phyloP scores from a whole-genome alignment of 805 yeast genomes.

The Pichia manshurica region DNA sequence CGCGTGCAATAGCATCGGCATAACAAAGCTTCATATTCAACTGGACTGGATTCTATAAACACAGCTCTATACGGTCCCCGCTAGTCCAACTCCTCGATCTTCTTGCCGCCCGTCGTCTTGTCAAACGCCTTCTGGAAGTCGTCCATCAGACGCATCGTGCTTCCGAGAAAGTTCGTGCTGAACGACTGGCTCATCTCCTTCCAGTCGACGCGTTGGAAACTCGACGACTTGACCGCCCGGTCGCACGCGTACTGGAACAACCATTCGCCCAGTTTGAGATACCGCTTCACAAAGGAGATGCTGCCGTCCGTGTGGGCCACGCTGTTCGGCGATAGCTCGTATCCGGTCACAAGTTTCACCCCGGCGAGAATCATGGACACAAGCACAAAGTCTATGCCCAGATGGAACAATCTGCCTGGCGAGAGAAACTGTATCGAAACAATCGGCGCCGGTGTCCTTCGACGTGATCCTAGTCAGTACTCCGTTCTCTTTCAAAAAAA shows the following conservation, averaged over 20 bases:
- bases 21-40: too few species aligned
- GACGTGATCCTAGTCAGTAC: too few species aligned
- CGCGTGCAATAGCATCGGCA: too few species aligned
- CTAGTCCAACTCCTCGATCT: too few species aligned
- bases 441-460: too few species aligned
- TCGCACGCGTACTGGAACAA: slow-evolving; percentile 47
- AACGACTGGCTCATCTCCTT: slow-evolving; percentile 19
- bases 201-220: slow-evolving; percentile 38
- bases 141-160: slow-evolving; percentile 8
- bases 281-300: slow-evolving; percentile 38
- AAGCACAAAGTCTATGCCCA: slow-evolving; percentile 59
- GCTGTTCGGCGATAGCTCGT: slow-evolving; percentile 29
- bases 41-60: too few species aligned
- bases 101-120: background rate
- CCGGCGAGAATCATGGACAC: slow-evolving; percentile 83
- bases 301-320: slow-evolving; percentile 43
- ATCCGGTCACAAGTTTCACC: slow-evolving; percentile 76
- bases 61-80: too few species aligned
- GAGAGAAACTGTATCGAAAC: background rate
- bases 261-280: slow-evolving; percentile 55
- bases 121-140: slow-evolving; percentile 7
- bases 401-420: slow-evolving; percentile 5
- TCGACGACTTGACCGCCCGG: slow-evolving; percentile 41
- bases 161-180: slow-evolving; percentile 2
- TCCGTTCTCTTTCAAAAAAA: too few species aligned